These are phyloP conservation scores for Anacardium occidentale DNA, from an alignment of 345 rosid genomes.

Conservation along the genomic window DNA sequence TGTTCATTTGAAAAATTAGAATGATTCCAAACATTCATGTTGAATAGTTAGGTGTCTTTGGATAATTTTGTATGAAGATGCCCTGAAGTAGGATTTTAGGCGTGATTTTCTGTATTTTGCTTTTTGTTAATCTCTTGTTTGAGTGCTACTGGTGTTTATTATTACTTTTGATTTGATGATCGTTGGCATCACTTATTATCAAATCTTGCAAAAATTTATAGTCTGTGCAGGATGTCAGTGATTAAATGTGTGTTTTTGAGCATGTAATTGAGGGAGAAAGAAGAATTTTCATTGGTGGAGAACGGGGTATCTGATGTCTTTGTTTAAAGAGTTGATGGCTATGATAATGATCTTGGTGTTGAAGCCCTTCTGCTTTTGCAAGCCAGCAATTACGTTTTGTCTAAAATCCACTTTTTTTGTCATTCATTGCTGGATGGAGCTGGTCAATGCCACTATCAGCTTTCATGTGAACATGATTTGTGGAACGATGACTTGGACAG, in stretches of 20 bases:
- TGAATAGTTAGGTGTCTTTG: no score
- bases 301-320: constrained; percentile 32
- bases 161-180: no score
- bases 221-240: constrained; percentile 8
- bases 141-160: neutral
- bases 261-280: constrained; percentile 9
- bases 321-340: constrained; percentile 33
- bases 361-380: constrained; percentile 47
- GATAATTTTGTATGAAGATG: no score
- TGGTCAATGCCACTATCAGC: constrained; percentile 43
- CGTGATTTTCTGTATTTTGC: neutral
- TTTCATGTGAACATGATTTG: constrained; percentile 48
- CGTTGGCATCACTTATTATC: neutral
- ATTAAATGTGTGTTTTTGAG: constrained; percentile 1
- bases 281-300: constrained; percentile 3
- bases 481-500: constrained; percentile 41
- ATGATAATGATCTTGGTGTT: constrained; percentile 30
- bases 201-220: no score
- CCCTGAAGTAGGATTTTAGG: no score
- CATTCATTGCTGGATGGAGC: constrained; percentile 49
- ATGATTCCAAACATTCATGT: no score
- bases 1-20: no score
- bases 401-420: constrained; percentile 44
- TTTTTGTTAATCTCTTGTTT: neutral
- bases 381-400: constrained; percentile 33